Conservation (phyloP, 148 eudicot genomes). For the Suaeda aralocaspica region DNA sequence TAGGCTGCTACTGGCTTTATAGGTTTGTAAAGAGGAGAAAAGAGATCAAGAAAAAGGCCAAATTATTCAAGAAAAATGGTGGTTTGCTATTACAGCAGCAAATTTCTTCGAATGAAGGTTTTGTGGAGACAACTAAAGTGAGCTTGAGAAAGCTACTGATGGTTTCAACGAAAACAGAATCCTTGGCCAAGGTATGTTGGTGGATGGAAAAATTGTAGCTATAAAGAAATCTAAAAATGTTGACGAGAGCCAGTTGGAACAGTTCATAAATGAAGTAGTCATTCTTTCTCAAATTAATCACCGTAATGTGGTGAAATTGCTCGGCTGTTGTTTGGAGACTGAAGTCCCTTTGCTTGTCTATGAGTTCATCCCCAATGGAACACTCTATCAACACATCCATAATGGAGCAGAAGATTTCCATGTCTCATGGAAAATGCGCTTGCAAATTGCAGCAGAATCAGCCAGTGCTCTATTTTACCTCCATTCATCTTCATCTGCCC, state of each 20-base stretch:
- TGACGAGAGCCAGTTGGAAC: conserved; percentile 27
- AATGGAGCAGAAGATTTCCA: conserved; percentile 21
- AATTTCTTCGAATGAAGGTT: conserved; percentile 22
- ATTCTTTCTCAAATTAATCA: conserved; percentile 31
- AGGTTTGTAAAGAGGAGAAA: conserved; percentile 7
- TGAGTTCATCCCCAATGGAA: conserved; percentile 30
- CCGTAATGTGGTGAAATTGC: conserved; percentile 27
- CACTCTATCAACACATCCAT: conserved; percentile 24
- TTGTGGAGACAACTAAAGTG: conserved; percentile 14
- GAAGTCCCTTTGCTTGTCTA: conserved; percentile 30
- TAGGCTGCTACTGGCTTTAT: conserved; percentile 22
- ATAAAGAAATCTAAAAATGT: conserved; percentile 23
- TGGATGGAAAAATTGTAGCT: conserved; percentile 31
- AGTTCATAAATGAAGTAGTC: conserved; percentile 31
- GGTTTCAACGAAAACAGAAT: conserved; percentile 26
- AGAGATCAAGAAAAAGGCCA: conserved; percentile 16
- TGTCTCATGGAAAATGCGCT: conserved; percentile 29
- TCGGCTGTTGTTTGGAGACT: conserved; percentile 32
- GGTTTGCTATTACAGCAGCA: conserved; percentile 32
- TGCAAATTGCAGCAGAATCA: conserved; percentile 35
- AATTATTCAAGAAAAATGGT: conserved; percentile 26
- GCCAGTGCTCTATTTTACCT: conserved; percentile 27
- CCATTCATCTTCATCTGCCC: conserved; percentile 29
- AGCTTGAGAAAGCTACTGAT: conserved; percentile 28
- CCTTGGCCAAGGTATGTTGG: conserved; percentile 31